Base-by-base conservation (phyloP, 441 rosid genomes). In the Syzygium syzygioides region DNA sequence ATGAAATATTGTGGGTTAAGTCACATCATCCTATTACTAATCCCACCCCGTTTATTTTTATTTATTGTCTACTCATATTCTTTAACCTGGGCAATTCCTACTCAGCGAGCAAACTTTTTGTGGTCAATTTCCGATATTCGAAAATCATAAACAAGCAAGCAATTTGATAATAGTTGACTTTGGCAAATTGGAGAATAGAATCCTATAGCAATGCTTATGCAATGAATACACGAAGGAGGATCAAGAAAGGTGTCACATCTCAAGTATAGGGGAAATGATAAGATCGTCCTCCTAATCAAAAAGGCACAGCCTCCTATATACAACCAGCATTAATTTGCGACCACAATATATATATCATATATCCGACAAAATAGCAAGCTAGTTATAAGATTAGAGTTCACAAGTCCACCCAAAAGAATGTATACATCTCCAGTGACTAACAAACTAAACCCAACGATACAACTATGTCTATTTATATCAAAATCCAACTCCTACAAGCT, bases 281-380 rank as follows among this genome's bases (percentile, higher is more conserved):
- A 56, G 6, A 12, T 9, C 1, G 60, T 25, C 60, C 60, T 23
- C 60, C 25, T 23, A 56, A 13, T 26, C 28, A 26, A 56, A 56
- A 56, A 20, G 5, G 9, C 3, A 11, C 26, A 0, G 0, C 4
- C 1, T 56, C 60, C 9, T 8, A 9, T 26, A 56, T 5, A 56
- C 5, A 56, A 56, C 26, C 0, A 56, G 9, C 60, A 0, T 56
- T 4, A 56, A 56, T 9, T 11, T 56, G 4, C 9, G 1, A 56
- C 60, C 1, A 56, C 23, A 23, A 23, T 9, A 23, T 25, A 10
- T 57, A 57, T 57, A 57, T 57, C 9, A 25, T 57, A 57, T 57
- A 57, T 2, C 6, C 62, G n/a, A 57, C 26, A 57, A 25, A 25
- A 57, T 10, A 57, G 62, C 62, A 57, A 57, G n/a, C 62, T 57